Conservation (phyloP, 208 protist genomes). For the Acanthamoeba triangularis region DNA sequence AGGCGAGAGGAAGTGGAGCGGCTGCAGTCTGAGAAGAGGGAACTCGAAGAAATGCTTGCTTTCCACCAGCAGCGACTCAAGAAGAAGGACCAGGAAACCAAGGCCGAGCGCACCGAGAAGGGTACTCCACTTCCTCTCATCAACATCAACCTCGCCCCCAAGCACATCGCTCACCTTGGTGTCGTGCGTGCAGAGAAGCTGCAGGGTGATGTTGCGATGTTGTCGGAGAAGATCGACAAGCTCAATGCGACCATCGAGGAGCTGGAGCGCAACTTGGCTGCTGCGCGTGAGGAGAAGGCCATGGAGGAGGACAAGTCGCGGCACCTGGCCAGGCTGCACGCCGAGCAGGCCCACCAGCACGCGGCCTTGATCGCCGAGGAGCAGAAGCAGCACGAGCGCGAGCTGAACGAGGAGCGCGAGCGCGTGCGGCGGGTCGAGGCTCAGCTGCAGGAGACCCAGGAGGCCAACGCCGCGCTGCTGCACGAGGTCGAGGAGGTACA, state of each 20-base stretch:
- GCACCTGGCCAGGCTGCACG: slow-evolving; percentile 36
- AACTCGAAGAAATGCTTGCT: neutral
- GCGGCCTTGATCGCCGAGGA: slow-evolving; percentile 7
- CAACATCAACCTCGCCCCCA: too few relatives aligned
- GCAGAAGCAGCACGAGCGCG: slow-evolving; percentile 30
- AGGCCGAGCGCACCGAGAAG: slow-evolving; percentile 23
- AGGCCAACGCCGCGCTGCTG: neutral
- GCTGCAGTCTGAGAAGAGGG: neutral
- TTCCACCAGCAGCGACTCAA: slow-evolving; percentile 39
- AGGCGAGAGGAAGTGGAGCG: slow-evolving; percentile 21
- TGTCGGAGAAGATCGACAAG: neutral
- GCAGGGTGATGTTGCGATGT: neutral
- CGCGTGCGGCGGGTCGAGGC: neutral
- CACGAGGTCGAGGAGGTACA: slow-evolving; percentile 5
- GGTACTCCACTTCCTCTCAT: neutral
- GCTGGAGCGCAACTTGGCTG: neutral
- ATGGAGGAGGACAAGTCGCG: slow-evolving; percentile 32
- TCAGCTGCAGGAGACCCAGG: neutral
- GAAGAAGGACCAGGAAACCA: slow-evolving; percentile 57
- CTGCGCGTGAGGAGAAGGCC: slow-evolving; percentile 1
- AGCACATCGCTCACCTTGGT: neutral
- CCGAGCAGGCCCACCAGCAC: slow-evolving; percentile 44
- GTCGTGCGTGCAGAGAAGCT: neutral
- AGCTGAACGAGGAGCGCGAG: neutral
- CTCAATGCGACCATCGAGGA: neutral